Evolutionary conservation across 768 basidiomycete species (phyloP), one percentile per base, ranked within the genome.

Genomic region (Myochromella boudieri): DNA sequence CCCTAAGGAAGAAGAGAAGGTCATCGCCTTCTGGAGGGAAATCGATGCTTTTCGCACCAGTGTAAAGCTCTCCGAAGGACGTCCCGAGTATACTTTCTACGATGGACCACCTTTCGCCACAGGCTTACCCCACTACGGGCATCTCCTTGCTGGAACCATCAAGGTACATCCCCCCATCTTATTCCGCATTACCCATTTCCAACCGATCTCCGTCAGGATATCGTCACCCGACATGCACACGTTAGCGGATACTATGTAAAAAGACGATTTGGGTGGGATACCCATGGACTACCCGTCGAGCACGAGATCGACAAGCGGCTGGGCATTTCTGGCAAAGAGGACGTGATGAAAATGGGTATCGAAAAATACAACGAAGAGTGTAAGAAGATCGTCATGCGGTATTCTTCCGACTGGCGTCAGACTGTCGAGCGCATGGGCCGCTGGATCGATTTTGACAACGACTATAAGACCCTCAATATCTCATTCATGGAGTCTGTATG

Each of bases 401-500:
- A 98, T 65, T 78, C 95, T 2, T 78, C 81, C 6, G 95, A 98
- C 62, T 99, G 97, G 97, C 84, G 94, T 39, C 62, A 71, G 27
- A 98, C 95, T 3, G 95, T 99, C 44, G 95, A 97, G 67, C 84
- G 97, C 53, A 95, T 98, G 87, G 97, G 95, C 26, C 84, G 97
- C 53, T 99, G 97, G 97, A 98, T 99, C 70, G 97, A 99, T 68
- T 99, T 99, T 58, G 97, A 99, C 68, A 91, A 97, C 58, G 97
- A 97, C 60, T 99, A 99, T 76, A 98, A 97, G 75, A 99, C 97
- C 12, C 78, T 98, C 52, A 93, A 98, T 60, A 67, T 84, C 6
- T 72, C 84, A 7, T 99, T 91, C 67, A 98, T 99, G 97, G 97
- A 99, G 74, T 86, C 84, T 37, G 91, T 97, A 9, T 99, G 97